These are phyloP conservation scores for Blastomyces emzantsi DNA, from an alignment of 2,329 filamentous ascomycete species.

Conservation along the genomic window DNA sequence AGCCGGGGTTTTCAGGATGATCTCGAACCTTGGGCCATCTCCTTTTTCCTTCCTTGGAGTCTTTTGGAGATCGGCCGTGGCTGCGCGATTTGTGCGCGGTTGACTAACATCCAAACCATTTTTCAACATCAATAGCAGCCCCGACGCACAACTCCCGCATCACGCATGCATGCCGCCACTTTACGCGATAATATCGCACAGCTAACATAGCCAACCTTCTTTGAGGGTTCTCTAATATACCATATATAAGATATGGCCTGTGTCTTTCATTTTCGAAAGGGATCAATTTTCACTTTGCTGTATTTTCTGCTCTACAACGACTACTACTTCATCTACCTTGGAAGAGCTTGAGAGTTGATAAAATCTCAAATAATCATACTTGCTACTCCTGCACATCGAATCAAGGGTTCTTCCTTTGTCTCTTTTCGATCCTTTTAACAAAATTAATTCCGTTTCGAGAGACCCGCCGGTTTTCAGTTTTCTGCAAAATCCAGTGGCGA, in stretches of 20 bases:
- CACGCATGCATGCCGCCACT: neutral
- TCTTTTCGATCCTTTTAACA: neutral
- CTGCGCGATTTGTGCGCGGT: constrained; percentile 17
- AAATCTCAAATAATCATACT: neutral
- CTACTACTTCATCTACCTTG: neutral
- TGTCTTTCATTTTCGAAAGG: neutral
- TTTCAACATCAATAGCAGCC: no score
- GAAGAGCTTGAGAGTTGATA: neutral
- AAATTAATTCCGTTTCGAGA: neutral
- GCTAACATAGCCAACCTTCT: neutral
- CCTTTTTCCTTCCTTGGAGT: neutral
- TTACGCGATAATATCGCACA: constrained; percentile 1
- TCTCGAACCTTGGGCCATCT: neutral
- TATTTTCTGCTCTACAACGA: neutral
- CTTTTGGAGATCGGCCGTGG: neutral
- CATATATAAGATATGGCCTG: neutral
- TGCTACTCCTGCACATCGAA: neutral
- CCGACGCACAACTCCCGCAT: constrained; percentile 1
- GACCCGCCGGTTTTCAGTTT: neutral
- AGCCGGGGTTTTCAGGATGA: neutral
- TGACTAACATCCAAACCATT: neutral
- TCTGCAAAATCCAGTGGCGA: neutral
- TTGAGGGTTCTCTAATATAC: neutral
- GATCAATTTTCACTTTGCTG: neutral
- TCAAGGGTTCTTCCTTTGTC: neutral